A percentile compares a stretch with the other conserved stretches of the same genome.
These are phyloP conservation scores for Coniferiporia sulphurascens DNA, from an alignment of 1,284 basidiomycete species.

Conservation along the genomic window DNA sequence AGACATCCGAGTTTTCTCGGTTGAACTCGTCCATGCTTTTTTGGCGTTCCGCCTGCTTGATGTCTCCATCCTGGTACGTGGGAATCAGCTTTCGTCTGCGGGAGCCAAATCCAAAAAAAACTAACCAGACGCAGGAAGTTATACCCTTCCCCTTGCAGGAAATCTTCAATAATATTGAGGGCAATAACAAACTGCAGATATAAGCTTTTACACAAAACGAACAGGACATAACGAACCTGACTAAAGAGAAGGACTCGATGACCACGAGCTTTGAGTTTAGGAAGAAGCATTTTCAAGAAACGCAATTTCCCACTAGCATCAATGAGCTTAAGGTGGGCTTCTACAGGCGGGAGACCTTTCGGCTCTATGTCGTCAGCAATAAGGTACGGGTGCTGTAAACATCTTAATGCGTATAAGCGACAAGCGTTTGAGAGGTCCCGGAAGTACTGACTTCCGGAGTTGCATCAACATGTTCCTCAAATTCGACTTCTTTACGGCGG, in stretches of 20 bases:
- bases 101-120: conserved; percentile 17
- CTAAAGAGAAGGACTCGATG: conserved; percentile 97
- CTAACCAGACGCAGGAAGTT: conserved; percentile 85
- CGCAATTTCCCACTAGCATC: conserved; percentile 86
- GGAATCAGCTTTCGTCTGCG: conserved; percentile 20
- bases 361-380: conserved; percentile 81
- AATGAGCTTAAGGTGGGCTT: conserved; percentile 76
- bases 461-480: conserved; percentile 86
- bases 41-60: conserved; percentile 83
- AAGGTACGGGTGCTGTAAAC: conserved; percentile 89
- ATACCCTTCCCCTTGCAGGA: conserved; percentile 83
- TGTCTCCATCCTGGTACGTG: conserved; percentile 74
- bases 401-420: conserved; percentile 37
- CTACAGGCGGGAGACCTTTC: conserved; percentile 48
- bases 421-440: not conserved
- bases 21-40: conserved; percentile 96
- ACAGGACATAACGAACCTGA: conserved; percentile 58
- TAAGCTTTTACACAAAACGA: not conserved
- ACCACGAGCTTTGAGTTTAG: conserved; percentile 83
- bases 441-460: conserved; percentile 61
- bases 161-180: conserved; percentile 90
- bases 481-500: conserved; percentile 40
- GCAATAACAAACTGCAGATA: conserved; percentile 86
- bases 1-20: conserved; percentile 77
- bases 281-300: conserved; percentile 77